phyloP scores from a whole-genome alignment of 2,329 filamentous ascomycete species.

The Aspergillus felis region DNA sequence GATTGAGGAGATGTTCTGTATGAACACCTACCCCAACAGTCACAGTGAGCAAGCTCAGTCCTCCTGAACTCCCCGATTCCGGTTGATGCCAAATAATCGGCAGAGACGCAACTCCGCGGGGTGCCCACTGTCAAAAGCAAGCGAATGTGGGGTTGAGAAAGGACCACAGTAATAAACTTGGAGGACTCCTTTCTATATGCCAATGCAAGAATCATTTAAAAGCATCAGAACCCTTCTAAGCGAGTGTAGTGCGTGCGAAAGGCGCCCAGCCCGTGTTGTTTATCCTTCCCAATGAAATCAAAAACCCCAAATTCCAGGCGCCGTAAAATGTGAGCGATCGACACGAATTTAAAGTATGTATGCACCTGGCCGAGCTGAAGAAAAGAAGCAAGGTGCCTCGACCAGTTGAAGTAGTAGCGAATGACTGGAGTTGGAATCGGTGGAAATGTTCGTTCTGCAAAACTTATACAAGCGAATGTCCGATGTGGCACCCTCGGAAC shows the following conservation, averaged over 20 bases:
- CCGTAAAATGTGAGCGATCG: constrained; percentile 36
- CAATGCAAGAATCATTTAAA: constrained; percentile 31
- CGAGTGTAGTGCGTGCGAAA: constrained; percentile 36
- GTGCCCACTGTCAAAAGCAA: not conserved
- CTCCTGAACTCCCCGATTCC: not conserved
- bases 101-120: not conserved
- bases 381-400: constrained; percentile 25
- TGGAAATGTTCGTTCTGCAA: constrained; percentile 18
- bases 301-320: constrained; percentile 30
- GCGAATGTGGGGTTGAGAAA: constrained; percentile 5
- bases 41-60: not conserved
- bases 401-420: constrained; percentile 32
- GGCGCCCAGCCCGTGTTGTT: constrained; percentile 27
- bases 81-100: constrained; percentile 2
- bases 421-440: constrained; percentile 30
- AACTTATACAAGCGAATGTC: constrained; percentile 37
- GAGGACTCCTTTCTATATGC: constrained; percentile 27
- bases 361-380: constrained; percentile 29
- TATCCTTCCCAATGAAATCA: constrained; percentile 15
- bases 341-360: constrained; percentile 35
- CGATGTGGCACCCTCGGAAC: constrained; percentile 20
- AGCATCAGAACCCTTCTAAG: constrained; percentile 26
- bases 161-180: not conserved
- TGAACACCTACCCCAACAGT: not conserved
- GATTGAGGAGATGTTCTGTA: not conserved